Base-by-base conservation (phyloP, 495 filamentous ascomycete genomes). In the Penicillium simplicissimum region DNA sequence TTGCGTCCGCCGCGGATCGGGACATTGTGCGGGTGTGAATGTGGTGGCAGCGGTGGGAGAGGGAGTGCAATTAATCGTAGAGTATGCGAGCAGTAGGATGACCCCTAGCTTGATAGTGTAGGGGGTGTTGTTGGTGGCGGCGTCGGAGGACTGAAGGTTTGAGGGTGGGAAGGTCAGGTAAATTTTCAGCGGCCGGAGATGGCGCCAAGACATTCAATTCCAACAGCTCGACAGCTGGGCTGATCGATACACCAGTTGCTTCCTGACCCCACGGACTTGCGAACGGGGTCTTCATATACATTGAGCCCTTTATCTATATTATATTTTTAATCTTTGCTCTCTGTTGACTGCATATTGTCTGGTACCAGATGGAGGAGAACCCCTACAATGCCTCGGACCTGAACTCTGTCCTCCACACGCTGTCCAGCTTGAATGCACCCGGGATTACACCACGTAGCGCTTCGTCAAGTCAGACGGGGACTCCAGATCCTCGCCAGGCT, bases 1-100 rank as follows among this genome's bases (percentile, higher is more conserved):
- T 98, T 60, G 95, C 92, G 79, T 97, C 95, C 64, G 86, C 87
- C 71, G 92, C 88, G 76, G 90, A 93, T 75, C 94, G 93, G 66
- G 92, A 85, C 85, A 93, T 91, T 59, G 36, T 71, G 52, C n/a
- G 23, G 36, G 43, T 19, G 47, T 51, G 43, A 10, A 21, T 53
- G 47, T 33, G 55, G 38, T 15, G 55, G 40, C 38, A 14, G 8
- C n/a, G 55, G 48, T 6, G 53, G 8, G 56, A 48, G 55, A 57
- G 17, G 38, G 51, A 13, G 43, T 15, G 25, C 38, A 31, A 58
- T 62, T 23, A 52, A 61, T 57, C 57, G 54, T 40, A 36, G 36
- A 47, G 34, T 19, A 55, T 15, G 19, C 8, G 31, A 53, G 0
- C 19, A 19, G 37, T 8, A 21, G 13, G 23, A 13, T 5, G 8